Conservation (phyloP, 192 early-diverging fungal species). For the Spizellomyces sp. region DNA sequence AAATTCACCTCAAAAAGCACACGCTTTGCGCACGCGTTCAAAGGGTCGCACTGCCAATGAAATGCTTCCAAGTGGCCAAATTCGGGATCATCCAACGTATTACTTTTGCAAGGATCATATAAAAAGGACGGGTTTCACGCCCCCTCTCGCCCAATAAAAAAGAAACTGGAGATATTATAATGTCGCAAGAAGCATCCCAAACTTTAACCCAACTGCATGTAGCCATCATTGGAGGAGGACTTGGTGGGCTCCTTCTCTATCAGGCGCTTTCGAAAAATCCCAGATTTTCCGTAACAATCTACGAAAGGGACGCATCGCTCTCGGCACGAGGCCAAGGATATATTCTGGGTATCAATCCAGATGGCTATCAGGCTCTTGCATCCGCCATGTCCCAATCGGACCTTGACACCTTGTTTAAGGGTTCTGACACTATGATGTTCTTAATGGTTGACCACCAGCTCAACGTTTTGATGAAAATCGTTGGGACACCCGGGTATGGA, state of each 20-base stretch:
- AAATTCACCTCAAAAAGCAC: no score
- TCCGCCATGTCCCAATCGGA: not conserved
- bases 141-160: no score
- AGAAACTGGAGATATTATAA: no score
- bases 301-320: conserved; percentile 21
- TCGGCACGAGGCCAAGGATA: conserved; percentile 12
- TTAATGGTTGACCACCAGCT: not conserved
- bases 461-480: not conserved
- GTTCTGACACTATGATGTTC: not conserved
- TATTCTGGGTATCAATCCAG: conserved; percentile 4
- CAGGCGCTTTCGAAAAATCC: not conserved
- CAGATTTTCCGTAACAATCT: conserved; percentile 15
- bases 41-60: no score
- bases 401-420: not conserved
- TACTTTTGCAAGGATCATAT: no score
- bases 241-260: conserved; percentile 17
- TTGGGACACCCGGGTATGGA: not conserved
- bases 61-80: no score
- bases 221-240: conserved; percentile 27
- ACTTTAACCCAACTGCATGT: not conserved
- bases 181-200: no score
- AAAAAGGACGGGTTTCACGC: no score
- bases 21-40: no score
- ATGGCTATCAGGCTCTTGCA: conserved; percentile 1
- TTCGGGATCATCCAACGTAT: no score